Evolutionary conservation across 805 yeast species (phyloP), one percentile per base, ranked within the genome.

Genomic region (Saccharomycopsis oosterbeekiorum): DNA sequence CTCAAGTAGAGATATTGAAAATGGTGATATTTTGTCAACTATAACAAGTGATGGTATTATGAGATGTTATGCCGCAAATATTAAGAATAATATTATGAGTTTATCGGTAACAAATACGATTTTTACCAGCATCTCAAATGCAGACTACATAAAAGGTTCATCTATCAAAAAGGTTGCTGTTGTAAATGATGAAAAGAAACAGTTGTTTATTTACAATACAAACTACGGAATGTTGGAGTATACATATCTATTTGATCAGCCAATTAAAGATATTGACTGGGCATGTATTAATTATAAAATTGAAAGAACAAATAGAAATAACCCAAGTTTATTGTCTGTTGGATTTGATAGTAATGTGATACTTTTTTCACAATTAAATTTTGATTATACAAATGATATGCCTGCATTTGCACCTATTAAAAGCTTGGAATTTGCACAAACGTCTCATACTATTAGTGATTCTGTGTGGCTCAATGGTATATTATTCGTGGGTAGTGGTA

Each of bases 391-490:
- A 1, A 89, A 89, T 67, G 78, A 79, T 24, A 78, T 84, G 0
- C 93, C 96, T 1, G 79, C 93, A 0, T 92, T 88, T 78, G 81
- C 87, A 0, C 84, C 88, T 0, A 81, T 92, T 61, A 86, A 89
- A 68, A 80, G 81, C 62, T 80, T 90, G 51, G 91, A 87, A 67
- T 82, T 92, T 2, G 76, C 83, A 0, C 88, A 80, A 68, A 91
- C 97, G 0, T 76, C 88, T 0, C 97, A 91, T 69, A 77, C 77
- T 15, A 90, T 92, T 62, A 97, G 97, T 8, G 97, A 92, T 70
- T 86, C 96, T 15, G 77, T 87, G 14, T 93, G 97, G 97, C 75
- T 93, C 65, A 78, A 80, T 56, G 96, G 96, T 1, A 80, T 84
- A 17, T 78, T 92, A 59, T 92, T 88, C 1, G 83, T 89, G 61